Evolutionary conservation across 108 stramenopile species (phyloP).

Genomic region (Fistulifera solaris): DNA sequence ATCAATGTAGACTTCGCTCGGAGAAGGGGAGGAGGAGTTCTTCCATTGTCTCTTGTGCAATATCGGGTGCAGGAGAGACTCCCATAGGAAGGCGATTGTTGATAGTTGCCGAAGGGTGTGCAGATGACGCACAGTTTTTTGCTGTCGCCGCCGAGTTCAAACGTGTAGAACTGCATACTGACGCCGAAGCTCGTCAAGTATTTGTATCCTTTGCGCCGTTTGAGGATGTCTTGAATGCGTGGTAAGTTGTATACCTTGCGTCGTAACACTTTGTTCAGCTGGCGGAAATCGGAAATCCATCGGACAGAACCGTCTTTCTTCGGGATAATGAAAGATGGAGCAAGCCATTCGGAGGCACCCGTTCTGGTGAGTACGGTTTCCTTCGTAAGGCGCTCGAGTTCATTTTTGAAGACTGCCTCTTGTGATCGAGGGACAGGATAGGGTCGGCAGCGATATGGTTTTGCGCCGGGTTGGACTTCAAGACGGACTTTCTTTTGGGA

Average conservation of each 20-base stretch:
- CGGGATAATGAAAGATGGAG: conserved; percentile 29
- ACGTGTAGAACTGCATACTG: conserved; percentile 20
- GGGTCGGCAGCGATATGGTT: background rate
- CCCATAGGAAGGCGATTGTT: conserved; percentile 42
- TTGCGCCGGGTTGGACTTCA: background rate
- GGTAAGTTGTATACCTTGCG: conserved; percentile 9
- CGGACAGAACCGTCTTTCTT: conserved; percentile 20
- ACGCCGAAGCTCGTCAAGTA: conserved; percentile 17
- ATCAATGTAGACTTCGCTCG: conserved; percentile 38
- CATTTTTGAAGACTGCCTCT: background rate
- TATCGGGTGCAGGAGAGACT: conserved; percentile 28
- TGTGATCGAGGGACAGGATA: background rate
- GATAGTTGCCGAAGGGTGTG: conserved; percentile 44
- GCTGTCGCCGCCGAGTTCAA: conserved; percentile 16
- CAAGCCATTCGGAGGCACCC: conserved; percentile 3
- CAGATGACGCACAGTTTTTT: conserved; percentile 19
- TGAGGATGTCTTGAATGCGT: conserved; percentile 10
- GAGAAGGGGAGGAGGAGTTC: conserved; percentile 14
- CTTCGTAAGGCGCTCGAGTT: background rate
- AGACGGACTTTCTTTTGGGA: background rate
- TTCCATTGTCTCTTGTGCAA: conserved; percentile 11
- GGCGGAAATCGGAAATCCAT: conserved; percentile 20
- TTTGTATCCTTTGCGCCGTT: background rate
- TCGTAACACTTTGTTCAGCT: conserved; percentile 24
- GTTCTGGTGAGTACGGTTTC: background rate